phyloP scores from a whole-genome alignment of 2,329 filamentous ascomycete species.

The Apiospora malaysiana region DNA sequence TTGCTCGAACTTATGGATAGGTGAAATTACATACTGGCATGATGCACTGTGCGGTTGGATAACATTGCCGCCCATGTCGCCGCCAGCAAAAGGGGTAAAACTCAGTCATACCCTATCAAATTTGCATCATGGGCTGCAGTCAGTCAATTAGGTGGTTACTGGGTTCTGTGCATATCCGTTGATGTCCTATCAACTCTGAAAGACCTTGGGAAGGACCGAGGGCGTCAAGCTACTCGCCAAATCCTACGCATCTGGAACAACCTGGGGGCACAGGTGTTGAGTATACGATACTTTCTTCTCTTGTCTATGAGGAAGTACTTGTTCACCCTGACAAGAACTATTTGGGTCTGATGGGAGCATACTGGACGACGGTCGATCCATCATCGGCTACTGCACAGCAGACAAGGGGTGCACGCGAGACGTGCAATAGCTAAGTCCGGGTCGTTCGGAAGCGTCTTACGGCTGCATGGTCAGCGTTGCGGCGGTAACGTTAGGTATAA shows the following conservation, averaged over 20 bases:
- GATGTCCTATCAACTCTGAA: not conserved
- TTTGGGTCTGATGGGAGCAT: not conserved
- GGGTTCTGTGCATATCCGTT: not conserved
- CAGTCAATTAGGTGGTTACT: not conserved
- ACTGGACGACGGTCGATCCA: not conserved
- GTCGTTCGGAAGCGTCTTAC: not conserved
- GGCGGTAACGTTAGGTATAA: not conserved
- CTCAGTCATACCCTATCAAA: not conserved
- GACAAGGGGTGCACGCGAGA: not conserved
- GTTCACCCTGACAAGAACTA: not conserved
- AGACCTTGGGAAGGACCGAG: not conserved
- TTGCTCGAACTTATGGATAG: not conserved
- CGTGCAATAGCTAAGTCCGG: not conserved
- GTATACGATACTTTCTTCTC: not conserved
- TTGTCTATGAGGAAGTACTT: not conserved
- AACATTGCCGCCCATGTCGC: not conserved
- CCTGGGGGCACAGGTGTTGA: no score
- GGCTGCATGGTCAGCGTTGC: conserved; percentile 15
- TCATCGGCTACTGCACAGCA: not conserved
- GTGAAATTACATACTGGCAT: not conserved
- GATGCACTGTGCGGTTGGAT: not conserved
- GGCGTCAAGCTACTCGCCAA: not conserved
- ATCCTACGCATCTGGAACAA: not conserved
- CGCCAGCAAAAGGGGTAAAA: not conserved
- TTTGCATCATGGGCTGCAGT: not conserved